Conservation (phyloP, 345 rosid species). For the Citrus inodora region DNA sequence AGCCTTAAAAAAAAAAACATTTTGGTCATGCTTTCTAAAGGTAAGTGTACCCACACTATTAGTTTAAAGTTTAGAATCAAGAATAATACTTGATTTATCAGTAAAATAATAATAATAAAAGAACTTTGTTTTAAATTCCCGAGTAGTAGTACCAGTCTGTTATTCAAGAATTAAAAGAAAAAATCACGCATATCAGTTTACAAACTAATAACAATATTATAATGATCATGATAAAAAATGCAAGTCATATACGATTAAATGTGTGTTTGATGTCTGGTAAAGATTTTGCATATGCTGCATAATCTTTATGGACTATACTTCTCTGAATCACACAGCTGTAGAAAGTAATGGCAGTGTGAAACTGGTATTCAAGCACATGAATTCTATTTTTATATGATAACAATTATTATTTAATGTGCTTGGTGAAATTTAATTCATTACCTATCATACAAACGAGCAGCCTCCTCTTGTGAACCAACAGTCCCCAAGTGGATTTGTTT, state of each 20-base stretch:
- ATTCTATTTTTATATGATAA: neutral
- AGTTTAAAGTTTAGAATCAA: neutral
- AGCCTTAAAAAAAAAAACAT: neutral
- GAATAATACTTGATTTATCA: neutral
- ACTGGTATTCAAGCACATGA: neutral
- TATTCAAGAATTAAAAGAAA: neutral
- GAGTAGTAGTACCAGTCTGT: neutral
- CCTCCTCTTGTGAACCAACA: slow-evolving; percentile 89
- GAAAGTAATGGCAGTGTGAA: neutral
- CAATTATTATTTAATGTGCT: neutral
- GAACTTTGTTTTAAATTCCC: neutral
- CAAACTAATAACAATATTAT: neutral
- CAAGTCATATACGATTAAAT: neutral
- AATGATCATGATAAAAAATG: neutral
- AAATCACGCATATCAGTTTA: neutral
- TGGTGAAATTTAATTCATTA: slow-evolving; percentile 14
- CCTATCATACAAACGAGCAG: slow-evolving; percentile 95
- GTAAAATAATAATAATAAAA: neutral
- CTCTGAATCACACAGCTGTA: neutral
- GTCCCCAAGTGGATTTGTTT: slow-evolving; percentile 96
- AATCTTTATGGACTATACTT: neutral
- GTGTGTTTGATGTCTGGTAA: neutral
- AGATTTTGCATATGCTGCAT: neutral
- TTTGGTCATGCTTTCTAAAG: neutral
- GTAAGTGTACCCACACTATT: neutral